Percentiles rank a stretch among this genome's conserved stretches.
Conservation (phyloP, 768 basidiomycete genomes). For the Cyclocybe aegerita region DNA sequence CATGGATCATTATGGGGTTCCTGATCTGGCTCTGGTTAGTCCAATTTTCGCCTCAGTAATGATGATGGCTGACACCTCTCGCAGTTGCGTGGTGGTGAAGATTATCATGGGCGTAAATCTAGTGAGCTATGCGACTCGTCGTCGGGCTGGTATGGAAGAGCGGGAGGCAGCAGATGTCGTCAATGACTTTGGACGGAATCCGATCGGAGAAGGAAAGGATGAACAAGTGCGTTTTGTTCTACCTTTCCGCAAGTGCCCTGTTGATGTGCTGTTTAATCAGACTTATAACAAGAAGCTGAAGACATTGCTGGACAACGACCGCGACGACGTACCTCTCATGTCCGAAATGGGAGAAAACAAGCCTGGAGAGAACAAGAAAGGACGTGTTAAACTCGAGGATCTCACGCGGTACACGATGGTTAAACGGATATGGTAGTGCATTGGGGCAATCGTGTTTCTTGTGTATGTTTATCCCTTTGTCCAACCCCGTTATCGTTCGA, state of each 20-base stretch:
- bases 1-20: slow-evolving; percentile 64
- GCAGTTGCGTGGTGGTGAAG: slow-evolving; percentile 84
- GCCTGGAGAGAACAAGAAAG: slow-evolving; percentile 48
- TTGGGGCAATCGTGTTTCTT: too few relatives aligned
- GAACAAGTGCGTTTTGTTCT: slow-evolving; percentile 60
- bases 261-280: slow-evolving; percentile 32
- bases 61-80: not conserved
- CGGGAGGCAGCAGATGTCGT: slow-evolving; percentile 72
- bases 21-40: slow-evolving; percentile 83
- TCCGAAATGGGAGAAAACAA: slow-evolving; percentile 74
- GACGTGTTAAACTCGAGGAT: slow-evolving; percentile 77
- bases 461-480: too few relatives aligned
- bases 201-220: slow-evolving; percentile 87
- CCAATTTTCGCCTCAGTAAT: not conserved
- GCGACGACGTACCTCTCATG: slow-evolving; percentile 65
- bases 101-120: slow-evolving; percentile 90
- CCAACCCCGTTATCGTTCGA: too few relatives aligned
- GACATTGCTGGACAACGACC: slow-evolving; percentile 61
- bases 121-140: slow-evolving; percentile 75
- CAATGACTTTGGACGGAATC: slow-evolving; percentile 88
- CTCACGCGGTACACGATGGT: slow-evolving; percentile 96
- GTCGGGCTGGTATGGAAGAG: slow-evolving; percentile 76
- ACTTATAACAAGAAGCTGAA: slow-evolving; percentile 83
- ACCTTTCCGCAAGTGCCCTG: not conserved
- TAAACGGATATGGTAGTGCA: slow-evolving; percentile 75